A percentile compares a stretch with the other conserved stretches of the same genome.
Evolutionary conservation across 2,329 filamentous ascomycete species (phyloP).

Genomic region (Fusarium torreyae): DNA sequence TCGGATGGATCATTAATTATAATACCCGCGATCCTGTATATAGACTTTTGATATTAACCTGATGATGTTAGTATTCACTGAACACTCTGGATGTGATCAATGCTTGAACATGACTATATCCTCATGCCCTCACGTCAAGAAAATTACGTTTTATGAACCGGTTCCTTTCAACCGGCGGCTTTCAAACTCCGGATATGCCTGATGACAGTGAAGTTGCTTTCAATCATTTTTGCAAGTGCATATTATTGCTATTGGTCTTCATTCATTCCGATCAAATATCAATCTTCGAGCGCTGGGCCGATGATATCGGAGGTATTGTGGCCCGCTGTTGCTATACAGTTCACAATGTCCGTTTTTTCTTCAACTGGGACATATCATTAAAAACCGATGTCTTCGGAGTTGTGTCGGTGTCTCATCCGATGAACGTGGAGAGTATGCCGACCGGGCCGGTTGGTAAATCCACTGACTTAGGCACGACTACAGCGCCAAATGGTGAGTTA

Average conservation of each 20-base stretch:
- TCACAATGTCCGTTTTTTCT: not conserved
- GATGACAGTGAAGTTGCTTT: too few relatives aligned
- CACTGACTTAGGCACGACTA: not conserved
- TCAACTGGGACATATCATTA: not conserved
- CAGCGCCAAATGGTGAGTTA: too few relatives aligned
- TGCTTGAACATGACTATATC: too few relatives aligned
- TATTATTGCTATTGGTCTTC: too few relatives aligned
- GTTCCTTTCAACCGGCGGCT: too few relatives aligned
- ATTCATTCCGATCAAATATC: too few relatives aligned
- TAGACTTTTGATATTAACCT: not conserved
- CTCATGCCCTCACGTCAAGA: too few relatives aligned
- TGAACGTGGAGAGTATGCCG: not conserved
- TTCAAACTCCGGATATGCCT: too few relatives aligned
- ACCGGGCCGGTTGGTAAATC: not conserved
- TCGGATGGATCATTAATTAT: conserved; percentile 12
- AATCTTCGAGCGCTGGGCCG: too few relatives aligned
- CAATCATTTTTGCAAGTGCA: too few relatives aligned
- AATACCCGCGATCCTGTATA: conserved; percentile 15
- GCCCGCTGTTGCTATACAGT: not conserved
- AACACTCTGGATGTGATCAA: not conserved
- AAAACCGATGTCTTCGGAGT: not conserved
- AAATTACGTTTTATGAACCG: too few relatives aligned
- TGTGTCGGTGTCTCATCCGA: conserved; percentile 5
- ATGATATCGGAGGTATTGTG: too few relatives aligned
- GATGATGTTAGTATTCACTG: not conserved